These are phyloP conservation scores for Alnus rubra DNA, from an alignment of 306 rosid species.

Conservation along the genomic window DNA sequence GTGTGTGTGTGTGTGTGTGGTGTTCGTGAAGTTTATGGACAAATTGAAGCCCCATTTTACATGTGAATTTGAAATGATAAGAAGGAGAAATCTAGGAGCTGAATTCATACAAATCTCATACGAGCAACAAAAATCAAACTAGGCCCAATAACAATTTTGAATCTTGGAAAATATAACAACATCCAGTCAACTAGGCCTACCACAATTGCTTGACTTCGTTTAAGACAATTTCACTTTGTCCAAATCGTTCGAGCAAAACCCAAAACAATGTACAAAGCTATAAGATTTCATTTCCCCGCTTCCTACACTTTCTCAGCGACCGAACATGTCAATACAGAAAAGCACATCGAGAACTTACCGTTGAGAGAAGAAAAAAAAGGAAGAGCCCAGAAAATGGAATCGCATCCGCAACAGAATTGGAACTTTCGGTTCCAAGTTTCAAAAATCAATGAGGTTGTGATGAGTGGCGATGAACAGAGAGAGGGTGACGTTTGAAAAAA, in stretches of 20 bases:
- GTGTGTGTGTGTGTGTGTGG: neutral
- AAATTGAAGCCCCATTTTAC: neutral
- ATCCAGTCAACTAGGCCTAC: neutral
- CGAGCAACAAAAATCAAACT: neutral
- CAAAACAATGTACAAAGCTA: neutral
- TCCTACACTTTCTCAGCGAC: conserved; percentile 20
- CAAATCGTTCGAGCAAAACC: neutral
- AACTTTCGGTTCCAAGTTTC: neutral
- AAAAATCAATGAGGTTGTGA: neutral
- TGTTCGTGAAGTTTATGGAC: neutral
- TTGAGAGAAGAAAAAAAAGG: neutral
- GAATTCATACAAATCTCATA: neutral
- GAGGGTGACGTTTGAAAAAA: neutral
- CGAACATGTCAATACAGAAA: conserved; percentile 24
- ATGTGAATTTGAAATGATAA: neutral
- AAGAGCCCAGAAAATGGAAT: neutral
- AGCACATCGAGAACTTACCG: conserved; percentile 32
- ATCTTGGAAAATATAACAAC: neutral
- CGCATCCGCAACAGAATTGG: neutral
- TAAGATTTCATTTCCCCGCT: conserved; percentile 1
- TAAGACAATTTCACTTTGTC: neutral
- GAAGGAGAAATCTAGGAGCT: neutral
- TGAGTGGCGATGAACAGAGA: neutral
- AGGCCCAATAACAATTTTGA: neutral
- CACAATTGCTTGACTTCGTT: neutral